A percentile compares a stretch with the other conserved stretches of the same genome.
Conservation (phyloP, 2,329 filamentous ascomycete species). For the Aureobasidium vineae region DNA sequence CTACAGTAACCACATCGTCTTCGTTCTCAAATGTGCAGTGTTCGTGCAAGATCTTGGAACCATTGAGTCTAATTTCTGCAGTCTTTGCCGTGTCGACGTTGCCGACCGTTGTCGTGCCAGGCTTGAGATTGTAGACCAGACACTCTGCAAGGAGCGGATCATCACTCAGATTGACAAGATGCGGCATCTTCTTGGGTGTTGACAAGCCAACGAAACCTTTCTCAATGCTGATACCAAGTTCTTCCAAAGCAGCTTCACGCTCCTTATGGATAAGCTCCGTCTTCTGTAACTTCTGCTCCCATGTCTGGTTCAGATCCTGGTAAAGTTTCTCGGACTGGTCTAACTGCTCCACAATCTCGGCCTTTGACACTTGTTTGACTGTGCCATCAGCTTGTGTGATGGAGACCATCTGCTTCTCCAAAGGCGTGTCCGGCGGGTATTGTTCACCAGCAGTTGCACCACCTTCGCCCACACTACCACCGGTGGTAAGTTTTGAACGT, state of each 20-base stretch:
- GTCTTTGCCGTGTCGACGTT: constrained; percentile 83
- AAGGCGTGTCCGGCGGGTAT: constrained; percentile 87
- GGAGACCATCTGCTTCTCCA: constrained; percentile 95
- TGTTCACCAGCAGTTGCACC: constrained; percentile 67
- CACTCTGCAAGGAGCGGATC: constrained; percentile 88
- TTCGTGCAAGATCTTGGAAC: constrained; percentile 84
- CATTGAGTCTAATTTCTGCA: constrained; percentile 90
- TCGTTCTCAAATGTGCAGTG: constrained; percentile 94
- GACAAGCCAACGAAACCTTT: constrained; percentile 95
- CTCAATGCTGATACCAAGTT: constrained; percentile 97
- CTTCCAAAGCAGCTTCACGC: constrained; percentile 88
- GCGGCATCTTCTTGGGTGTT: constrained; percentile 98
- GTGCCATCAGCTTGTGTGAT: constrained; percentile 83
- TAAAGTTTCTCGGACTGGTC: constrained; percentile 96
- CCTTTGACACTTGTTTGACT: constrained; percentile 94
- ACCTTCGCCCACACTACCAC: constrained; percentile 44
- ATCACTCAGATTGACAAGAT: constrained; percentile 89
- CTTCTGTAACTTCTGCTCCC: constrained; percentile 94
- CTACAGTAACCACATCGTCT: constrained; percentile 87
- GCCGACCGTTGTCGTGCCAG: constrained; percentile 88
- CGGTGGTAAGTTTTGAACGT: constrained; percentile 70
- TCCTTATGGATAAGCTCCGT: constrained; percentile 98
- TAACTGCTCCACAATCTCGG: constrained; percentile 94
- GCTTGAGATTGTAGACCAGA: constrained; percentile 96
- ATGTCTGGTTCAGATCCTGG: constrained; percentile 94